A percentile compares a stretch with the other conserved stretches of the same genome.
Conservation (phyloP, 2,329 filamentous ascomycete genomes). For the Trichophyton rubrum region DNA sequence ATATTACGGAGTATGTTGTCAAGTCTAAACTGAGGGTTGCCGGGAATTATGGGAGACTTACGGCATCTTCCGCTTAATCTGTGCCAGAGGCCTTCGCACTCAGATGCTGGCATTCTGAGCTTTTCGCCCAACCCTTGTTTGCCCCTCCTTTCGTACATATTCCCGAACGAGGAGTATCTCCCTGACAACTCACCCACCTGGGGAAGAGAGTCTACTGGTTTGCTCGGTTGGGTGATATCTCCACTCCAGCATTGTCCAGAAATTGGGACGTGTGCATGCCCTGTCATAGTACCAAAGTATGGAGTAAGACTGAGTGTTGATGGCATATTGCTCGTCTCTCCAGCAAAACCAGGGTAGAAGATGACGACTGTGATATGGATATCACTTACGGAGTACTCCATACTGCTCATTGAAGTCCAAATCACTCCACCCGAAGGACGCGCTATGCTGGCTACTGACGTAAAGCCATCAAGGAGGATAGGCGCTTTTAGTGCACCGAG, state of each 20-base stretch:
- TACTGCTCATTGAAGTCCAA: not conserved
- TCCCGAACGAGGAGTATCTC: too few species aligned
- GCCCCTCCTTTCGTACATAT: not conserved
- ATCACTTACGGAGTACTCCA: not conserved
- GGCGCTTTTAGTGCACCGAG: too few species aligned
- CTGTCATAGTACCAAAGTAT: not conserved
- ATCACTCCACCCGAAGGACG: not conserved
- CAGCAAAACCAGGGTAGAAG: not conserved
- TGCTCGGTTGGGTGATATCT: not conserved
- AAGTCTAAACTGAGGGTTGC: too few species aligned
- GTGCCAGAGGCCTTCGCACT: too few species aligned
- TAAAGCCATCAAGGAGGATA: too few species aligned
- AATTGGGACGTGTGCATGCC: not conserved
- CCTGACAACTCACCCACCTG: too few species aligned
- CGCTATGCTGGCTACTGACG: too few species aligned
- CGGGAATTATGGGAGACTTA: too few species aligned
- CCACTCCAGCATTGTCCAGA: not conserved
- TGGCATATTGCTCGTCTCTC: not conserved
- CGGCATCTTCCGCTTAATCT: too few species aligned
- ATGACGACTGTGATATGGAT: not conserved
- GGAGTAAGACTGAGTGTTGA: too few species aligned
- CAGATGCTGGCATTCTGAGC: not conserved
- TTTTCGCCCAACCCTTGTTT: not conserved
- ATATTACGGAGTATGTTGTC: too few species aligned
- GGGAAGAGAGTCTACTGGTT: not conserved